These are phyloP conservation scores for Ophiognomonia clavigignenti-juglandacearum DNA, from an alignment of 2,329 filamentous ascomycete genomes.

Conservation along the genomic window DNA sequence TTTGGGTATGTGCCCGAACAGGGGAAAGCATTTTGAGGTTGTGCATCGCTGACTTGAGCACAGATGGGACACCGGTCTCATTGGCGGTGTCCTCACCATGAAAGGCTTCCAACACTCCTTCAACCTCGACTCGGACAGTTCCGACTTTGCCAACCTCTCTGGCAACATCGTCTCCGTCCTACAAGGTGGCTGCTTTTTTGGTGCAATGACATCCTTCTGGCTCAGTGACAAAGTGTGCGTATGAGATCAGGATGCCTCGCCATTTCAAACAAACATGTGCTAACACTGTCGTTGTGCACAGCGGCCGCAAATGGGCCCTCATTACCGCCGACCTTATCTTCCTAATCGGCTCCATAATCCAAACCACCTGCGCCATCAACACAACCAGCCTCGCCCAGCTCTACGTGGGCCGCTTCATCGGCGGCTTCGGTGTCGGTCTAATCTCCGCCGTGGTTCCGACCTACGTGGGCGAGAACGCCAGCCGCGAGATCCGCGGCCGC, in stretches of 20 bases:
- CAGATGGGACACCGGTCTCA: slow-evolving; percentile 15
- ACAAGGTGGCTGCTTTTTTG: slow-evolving; percentile 17
- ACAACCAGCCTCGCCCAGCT: slow-evolving; percentile 12
- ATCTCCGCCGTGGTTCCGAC: slow-evolving; percentile 15
- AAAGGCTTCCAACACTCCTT: slow-evolving; percentile 15
- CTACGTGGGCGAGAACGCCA: slow-evolving; percentile 14
- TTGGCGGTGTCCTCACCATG: slow-evolving; percentile 16
- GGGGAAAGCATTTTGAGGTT: neutral
- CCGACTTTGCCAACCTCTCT: slow-evolving; percentile 10
- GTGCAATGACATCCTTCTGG: slow-evolving; percentile 27
- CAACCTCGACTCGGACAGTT: slow-evolving; percentile 10
- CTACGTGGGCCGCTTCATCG: slow-evolving; percentile 13
- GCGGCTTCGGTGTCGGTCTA: slow-evolving; percentile 15
- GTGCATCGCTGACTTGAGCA: neutral
- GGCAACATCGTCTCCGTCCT: slow-evolving; percentile 34
- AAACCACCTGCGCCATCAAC: slow-evolving; percentile 9
- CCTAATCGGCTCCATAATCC: slow-evolving; percentile 8
- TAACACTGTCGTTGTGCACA: no score
- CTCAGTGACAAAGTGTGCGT: slow-evolving; percentile 46
- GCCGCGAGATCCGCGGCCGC: slow-evolving; percentile 12
- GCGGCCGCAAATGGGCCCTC: slow-evolving; percentile 13
- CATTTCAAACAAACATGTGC: no score
- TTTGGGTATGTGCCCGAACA: slow-evolving; percentile 8
- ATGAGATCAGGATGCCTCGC: no score
- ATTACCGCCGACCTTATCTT: slow-evolving; percentile 10